A percentile compares a stretch with the other conserved stretches of the same genome.
Conservation (phyloP, 1,284 basidiomycete species). For the Ceratobasidium papillatum region DNA sequence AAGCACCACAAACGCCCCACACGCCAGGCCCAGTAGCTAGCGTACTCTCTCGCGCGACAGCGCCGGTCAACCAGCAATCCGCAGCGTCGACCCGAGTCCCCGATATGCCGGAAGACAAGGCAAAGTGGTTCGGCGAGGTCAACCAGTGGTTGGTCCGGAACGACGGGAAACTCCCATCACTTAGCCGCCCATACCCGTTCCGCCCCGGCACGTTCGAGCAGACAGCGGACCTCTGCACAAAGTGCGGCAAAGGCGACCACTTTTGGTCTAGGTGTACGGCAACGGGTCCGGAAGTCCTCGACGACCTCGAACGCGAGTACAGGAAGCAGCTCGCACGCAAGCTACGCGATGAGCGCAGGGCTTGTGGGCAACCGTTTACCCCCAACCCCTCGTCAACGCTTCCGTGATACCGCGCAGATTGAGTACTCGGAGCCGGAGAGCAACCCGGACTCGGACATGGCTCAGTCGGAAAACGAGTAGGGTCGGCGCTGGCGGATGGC, state of each 20-base stretch:
- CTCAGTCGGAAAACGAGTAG: slow-evolving; percentile 1
- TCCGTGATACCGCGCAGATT: background rate
- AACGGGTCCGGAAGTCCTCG: background rate
- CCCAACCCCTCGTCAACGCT: background rate
- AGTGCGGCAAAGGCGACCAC: slow-evolving; percentile 6
- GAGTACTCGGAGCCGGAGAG: background rate
- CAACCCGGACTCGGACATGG: background rate
- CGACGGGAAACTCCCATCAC: background rate
- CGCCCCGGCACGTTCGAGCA: background rate
- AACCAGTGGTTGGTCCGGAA: background rate
- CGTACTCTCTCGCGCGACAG: background rate
- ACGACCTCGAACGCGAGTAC: background rate
- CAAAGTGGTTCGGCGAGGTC: background rate
- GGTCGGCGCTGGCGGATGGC: slow-evolving; percentile 9
- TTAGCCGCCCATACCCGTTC: slow-evolving; percentile 3
- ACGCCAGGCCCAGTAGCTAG: no score
- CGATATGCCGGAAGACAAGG: background rate
- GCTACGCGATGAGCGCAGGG: background rate
- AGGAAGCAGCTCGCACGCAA: background rate
- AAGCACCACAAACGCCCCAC: no score
- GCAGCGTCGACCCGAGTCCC: background rate
- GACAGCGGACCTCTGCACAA: background rate
- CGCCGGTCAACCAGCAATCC: background rate
- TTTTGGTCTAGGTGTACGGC: background rate
- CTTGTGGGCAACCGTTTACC: background rate